Percentiles rank a stretch among this genome's conserved stretches.
These are phyloP conservation scores for Oemleria cerasiformis DNA, from an alignment of 306 rosid genomes.

Conservation along the genomic window DNA sequence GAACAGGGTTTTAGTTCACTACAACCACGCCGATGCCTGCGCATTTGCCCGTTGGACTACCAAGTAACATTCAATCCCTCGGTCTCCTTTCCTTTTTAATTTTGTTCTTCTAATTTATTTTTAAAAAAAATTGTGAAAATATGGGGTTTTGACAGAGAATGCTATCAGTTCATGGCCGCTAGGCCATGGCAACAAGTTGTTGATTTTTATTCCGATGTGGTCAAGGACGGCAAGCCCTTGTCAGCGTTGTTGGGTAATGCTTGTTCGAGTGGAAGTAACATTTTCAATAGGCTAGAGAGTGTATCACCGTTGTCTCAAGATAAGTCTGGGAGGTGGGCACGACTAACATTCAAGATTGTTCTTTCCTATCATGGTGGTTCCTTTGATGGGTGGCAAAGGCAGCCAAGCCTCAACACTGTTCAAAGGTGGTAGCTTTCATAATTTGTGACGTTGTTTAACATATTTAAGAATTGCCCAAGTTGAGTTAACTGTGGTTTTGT, in stretches of 20 bases:
- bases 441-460: neutral
- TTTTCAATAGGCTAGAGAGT: slow-evolving; percentile 29
- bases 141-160: slow-evolving; percentile 45
- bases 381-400: slow-evolving; percentile 98
- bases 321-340: slow-evolving; percentile 82
- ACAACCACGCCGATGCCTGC: slow-evolving; percentile 69
- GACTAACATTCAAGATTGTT: slow-evolving; percentile 66
- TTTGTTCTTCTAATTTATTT: neutral
- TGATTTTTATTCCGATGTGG: slow-evolving; percentile 55
- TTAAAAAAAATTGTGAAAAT: neutral
- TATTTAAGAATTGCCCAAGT: slow-evolving; percentile 5
- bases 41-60: slow-evolving; percentile 65
- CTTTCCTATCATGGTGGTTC: slow-evolving; percentile 79
- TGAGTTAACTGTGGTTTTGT: neutral
- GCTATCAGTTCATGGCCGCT: slow-evolving; percentile 65
- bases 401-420: slow-evolving; percentile 80
- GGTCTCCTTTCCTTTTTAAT: neutral
- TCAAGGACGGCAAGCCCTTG: slow-evolving; percentile 42
- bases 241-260: slow-evolving; percentile 40
- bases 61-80: slow-evolving; percentile 35
- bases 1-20: slow-evolving; percentile 41
- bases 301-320: slow-evolving; percentile 30
- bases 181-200: slow-evolving; percentile 75
- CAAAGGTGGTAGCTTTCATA: slow-evolving; percentile 48
- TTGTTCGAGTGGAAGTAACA: neutral